phyloP scores from a whole-genome alignment of 495 filamentous ascomycete genomes.

The Ascodesmis nigricans region DNA sequence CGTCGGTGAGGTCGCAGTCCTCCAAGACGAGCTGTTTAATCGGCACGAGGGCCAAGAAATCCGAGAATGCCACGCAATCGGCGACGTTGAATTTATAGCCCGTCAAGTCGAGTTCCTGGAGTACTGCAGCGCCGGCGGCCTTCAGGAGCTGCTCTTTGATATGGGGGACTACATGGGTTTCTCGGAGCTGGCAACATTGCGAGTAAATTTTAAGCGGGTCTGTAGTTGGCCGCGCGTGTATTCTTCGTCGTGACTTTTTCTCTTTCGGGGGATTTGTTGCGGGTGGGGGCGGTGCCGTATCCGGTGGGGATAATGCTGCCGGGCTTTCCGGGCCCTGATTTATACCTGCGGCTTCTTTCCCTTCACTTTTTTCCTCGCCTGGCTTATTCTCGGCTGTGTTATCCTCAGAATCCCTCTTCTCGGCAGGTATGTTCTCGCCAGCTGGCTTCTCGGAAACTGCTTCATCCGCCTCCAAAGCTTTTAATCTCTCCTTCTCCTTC shows the following conservation, averaged over 20 bases:
- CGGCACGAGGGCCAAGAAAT: constrained; percentile 85
- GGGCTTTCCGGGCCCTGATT: too few species aligned
- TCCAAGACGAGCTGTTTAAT: constrained; percentile 68
- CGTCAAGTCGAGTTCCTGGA: constrained; percentile 61
- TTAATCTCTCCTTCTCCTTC: constrained; percentile 11
- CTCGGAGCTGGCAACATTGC: constrained; percentile 78
- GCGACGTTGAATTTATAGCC: constrained; percentile 61
- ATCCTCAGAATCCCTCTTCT: constrained; percentile 28
- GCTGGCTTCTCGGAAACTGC: neutral
- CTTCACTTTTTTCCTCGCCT: too few species aligned
- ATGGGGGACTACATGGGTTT: constrained; percentile 70
- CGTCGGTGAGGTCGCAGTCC: constrained; percentile 66
- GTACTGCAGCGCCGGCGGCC: constrained; percentile 30
- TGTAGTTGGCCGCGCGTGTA: constrained; percentile 43
- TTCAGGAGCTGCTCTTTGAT: constrained; percentile 56
- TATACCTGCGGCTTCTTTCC: too few species aligned
- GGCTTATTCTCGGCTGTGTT: constrained; percentile 28
- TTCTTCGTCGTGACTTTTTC: constrained; percentile 31
- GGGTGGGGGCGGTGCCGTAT: constrained; percentile 11
- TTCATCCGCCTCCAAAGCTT: constrained; percentile 5
- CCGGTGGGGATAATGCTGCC: constrained; percentile 11
- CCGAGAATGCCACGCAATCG: constrained; percentile 67
- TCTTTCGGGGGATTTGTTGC: constrained; percentile 3
- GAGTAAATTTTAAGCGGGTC: constrained; percentile 86
- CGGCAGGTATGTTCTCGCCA: neutral